A percentile compares a stretch with the other conserved stretches of the same genome.
These are phyloP conservation scores for Schizosaccharomyces japonicus DNA, from an alignment of 805 yeast genomes.

Conservation along the genomic window DNA sequence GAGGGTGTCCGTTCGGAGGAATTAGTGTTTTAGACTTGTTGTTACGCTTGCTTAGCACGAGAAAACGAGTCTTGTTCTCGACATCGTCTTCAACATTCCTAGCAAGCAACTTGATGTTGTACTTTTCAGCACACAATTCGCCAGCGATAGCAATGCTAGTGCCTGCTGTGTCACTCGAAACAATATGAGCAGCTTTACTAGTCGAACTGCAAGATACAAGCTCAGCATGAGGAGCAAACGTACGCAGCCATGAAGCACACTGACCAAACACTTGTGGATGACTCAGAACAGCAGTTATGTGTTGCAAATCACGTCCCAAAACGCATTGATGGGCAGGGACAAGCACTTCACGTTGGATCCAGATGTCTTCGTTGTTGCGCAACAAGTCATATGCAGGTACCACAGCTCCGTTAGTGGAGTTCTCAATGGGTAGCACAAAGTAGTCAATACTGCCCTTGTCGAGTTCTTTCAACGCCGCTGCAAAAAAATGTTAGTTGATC, in stretches of 20 bases:
- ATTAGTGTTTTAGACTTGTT: too few species aligned
- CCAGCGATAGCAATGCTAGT: neutral
- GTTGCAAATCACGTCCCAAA: neutral
- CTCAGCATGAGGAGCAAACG: neutral
- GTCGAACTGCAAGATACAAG: neutral
- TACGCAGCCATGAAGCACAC: neutral
- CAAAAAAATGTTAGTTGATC: too few species aligned
- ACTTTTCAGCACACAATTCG: neutral
- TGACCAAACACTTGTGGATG: constrained; percentile 5
- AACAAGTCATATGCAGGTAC: constrained; percentile 2
- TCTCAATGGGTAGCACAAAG: constrained; percentile 1
- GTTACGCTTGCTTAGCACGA: neutral
- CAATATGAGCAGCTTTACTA: neutral
- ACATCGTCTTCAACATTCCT: neutral
- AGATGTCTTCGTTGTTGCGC: neutral
- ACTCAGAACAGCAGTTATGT: neutral
- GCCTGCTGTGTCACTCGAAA: neutral
- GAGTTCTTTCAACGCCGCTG: constrained; percentile 2
- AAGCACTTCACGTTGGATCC: neutral
- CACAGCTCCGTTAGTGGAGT: constrained; percentile 4
- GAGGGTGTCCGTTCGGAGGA: too few species aligned
- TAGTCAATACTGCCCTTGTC: neutral
- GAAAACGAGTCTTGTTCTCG: neutral
- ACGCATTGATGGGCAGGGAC: constrained; percentile 1
- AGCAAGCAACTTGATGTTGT: neutral